Evolutionary conservation across 2,329 filamentous ascomycete species (phyloP), one percentile per base, ranked within the genome.

Genomic region (Colletotrichum eremochloae): DNA sequence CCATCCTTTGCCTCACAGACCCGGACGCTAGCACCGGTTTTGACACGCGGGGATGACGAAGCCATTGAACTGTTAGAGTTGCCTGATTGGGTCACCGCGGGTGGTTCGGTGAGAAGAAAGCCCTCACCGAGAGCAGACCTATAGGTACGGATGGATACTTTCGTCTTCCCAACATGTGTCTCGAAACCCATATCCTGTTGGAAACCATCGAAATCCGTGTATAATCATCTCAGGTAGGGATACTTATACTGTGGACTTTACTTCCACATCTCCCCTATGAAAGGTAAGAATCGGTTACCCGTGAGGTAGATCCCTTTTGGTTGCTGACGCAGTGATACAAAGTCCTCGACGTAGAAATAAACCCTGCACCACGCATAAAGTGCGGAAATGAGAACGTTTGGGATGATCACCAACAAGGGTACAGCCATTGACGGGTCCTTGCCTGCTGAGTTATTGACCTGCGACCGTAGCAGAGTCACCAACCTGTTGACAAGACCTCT

Each of bases 31-130:
- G 61, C 44, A 36, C 66, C 40, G 20, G 5, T 20, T 64, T 31
- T 72, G 53, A 63, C 60, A 64, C 46, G 46, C 69, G 11, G 69
- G 48, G 65, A 46, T 64, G 31, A 69, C 66, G 53, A 36, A 40
- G 40, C 31, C 14, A 55, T 64, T 56, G 53, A 14, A 72, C 69
- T 72, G 69, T 69, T 72, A 56, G n/a, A 69, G 12, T 69, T 72
- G 12, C 69, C 69, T 3, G 6, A 61, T 61, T 69, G 38, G 48
- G 69, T 72, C 46, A 72, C 60, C 66, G 60, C 2, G n/a, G 7
- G 5, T 0, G 0, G 0, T 1, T 68, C 69, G 58, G 60, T 57
- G 65, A 60, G 36, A 0, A 1, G 0, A 0, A 1, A 1, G 0
- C 6, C 14, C 44, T 63, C 58, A 72, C 65, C 60, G 53, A 63